Evolutionary conservation across 495 filamentous ascomycete species (phyloP).

Genomic region (Hyaloscypha finlandica): DNA sequence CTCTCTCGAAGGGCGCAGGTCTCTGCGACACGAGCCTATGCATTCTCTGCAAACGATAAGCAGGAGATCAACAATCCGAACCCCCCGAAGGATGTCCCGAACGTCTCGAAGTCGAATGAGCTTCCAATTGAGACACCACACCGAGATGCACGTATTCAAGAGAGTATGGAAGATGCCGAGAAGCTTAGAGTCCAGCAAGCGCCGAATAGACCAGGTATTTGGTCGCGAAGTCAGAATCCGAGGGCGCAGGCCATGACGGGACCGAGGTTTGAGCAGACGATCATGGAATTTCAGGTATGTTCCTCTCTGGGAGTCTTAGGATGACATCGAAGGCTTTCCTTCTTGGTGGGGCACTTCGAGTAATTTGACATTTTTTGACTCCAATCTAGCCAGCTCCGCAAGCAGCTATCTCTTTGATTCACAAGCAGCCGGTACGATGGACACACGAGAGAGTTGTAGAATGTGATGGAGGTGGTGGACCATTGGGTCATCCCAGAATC

Average conservation of each 20-base stretch:
- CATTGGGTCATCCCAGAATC: conserved; percentile 86
- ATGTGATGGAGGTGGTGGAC: conserved; percentile 93
- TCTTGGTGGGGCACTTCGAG: background rate
- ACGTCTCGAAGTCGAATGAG: conserved; percentile 63
- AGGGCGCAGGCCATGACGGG: conserved; percentile 83
- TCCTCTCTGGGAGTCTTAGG: background rate
- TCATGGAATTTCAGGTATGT: conserved; percentile 81
- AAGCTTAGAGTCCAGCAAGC: conserved; percentile 69
- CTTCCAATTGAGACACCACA: conserved; percentile 44
- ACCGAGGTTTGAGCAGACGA: conserved; percentile 95
- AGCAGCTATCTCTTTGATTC: conserved; percentile 92
- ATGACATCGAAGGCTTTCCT: background rate
- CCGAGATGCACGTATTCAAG: conserved; percentile 43
- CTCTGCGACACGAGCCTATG: conserved; percentile 41
- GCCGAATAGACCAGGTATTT: conserved; percentile 78
- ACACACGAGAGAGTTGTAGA: conserved; percentile 75
- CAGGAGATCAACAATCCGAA: conserved; percentile 47
- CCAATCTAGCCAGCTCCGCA: conserved; percentile 72
- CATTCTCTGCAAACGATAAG: conserved; percentile 49
- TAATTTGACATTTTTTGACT: conserved; percentile 14
- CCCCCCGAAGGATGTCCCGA: conserved; percentile 44
- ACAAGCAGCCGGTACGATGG: conserved; percentile 94
- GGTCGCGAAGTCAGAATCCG: conserved; percentile 82
- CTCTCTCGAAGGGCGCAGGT: conserved; percentile 31
- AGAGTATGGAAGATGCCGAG: conserved; percentile 62